These are phyloP conservation scores for Apophysomyces variabilis DNA, from an alignment of 371 early-diverging fungal genomes.

Conservation along the genomic window DNA sequence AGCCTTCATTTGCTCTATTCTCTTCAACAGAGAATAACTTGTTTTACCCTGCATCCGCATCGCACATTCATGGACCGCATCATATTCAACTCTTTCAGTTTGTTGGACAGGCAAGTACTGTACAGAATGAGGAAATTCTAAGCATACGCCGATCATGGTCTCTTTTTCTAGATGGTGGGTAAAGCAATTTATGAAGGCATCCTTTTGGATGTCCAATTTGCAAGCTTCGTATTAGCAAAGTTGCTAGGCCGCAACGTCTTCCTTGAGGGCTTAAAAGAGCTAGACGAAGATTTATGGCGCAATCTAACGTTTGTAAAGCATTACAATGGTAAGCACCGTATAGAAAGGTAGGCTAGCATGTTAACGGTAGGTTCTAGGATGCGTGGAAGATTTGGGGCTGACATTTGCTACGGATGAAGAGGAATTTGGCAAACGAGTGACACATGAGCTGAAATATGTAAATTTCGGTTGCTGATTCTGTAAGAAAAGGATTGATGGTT, in stretches of 20 bases:
- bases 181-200: constrained; percentile 93
- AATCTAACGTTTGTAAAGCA: constrained; percentile 82
- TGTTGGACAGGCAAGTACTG: constrained; percentile 66
- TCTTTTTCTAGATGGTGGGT: constrained; percentile 62
- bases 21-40: constrained; percentile 58
- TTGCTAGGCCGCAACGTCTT: constrained; percentile 76
- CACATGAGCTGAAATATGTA: constrained; percentile 55
- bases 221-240: constrained; percentile 83
- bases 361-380: constrained; percentile 33
- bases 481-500: neutral
- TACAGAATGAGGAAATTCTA: neutral
- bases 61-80: constrained; percentile 47
- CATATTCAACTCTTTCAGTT: constrained; percentile 75
- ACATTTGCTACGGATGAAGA: constrained; percentile 73
- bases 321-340: constrained; percentile 58
- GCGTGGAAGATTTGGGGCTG: constrained; percentile 67
- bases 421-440: constrained; percentile 50
- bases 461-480: constrained; percentile 4
- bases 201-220: constrained; percentile 87
- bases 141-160: neutral
- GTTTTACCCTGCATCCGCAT: constrained; percentile 71
- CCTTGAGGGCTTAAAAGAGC: constrained; percentile 81
- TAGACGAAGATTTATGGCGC: constrained; percentile 82
- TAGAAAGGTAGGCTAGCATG: too few relatives aligned
- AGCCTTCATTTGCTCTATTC: constrained; percentile 76